Evolutionary conservation across 495 filamentous ascomycete genomes (phyloP), one percentile per base, ranked within the genome.

Genomic region (Annulohypoxylon bovei): DNA sequence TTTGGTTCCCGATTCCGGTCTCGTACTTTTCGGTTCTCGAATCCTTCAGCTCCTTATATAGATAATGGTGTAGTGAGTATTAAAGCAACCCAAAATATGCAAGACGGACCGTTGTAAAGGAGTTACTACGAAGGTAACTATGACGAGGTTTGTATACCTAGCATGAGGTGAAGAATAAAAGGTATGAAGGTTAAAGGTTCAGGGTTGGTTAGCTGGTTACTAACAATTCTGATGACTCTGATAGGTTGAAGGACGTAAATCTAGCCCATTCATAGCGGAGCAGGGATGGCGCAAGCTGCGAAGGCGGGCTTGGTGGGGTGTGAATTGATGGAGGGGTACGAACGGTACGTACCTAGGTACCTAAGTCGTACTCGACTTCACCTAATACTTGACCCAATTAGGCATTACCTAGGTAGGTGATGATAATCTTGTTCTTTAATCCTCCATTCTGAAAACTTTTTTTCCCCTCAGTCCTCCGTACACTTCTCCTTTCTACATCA

Each of bases 361-460:
- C 16, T 46, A 30, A 4, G n/a, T 33, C 27, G 28, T 33, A 49
- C 44, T 7, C 23, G 12, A 14, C 39, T 16, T 16, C 18, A 20
- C 39, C 27, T 20, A 59, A 20, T 8, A 22, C 28, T 20, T 33
- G 16, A 53, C 60, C 61, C 50, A 55, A 64, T 64, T 64, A 50
- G 50, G 39, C 27, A 55, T 46, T 56, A n/a, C n/a, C n/a, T n/a
- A n/a, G n/a, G n/a, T n/a, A 56, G 49, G 25, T 28, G 32, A 40
- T 57, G 54, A 3, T 22, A 57, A 57, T 57, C 54, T 7, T 42
- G n/a, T 18, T 42, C 39, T 3, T n/a, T n/a, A n/a, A n/a, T n/a
- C 16, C 4, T 42, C 16, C 16, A 37, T 25, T 23, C 20, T 6
- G 22, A 56, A 37, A 56, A 56, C 47, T 56, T 56, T 56, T 56